Evolutionary conservation across 2,329 filamentous ascomycete species (phyloP).

Genomic region (Stachybotrys chartarum): DNA sequence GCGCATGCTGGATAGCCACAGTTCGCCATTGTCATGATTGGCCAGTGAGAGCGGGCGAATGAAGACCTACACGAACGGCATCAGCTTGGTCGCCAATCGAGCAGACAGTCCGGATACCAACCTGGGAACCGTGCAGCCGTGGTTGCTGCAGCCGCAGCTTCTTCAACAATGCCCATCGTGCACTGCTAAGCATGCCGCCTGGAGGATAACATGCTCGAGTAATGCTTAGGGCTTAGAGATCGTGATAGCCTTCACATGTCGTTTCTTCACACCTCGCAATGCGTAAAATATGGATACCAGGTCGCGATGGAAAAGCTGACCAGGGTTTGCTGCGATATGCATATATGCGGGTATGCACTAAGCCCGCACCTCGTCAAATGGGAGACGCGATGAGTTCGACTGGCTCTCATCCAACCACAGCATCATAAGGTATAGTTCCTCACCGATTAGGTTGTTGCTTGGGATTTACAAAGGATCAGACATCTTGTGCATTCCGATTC

Average conservation of each 20-base stretch:
- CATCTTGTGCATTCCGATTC: no score
- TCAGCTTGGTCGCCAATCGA: neutral
- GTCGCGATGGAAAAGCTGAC: no score
- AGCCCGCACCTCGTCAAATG: no score
- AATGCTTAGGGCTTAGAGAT: neutral
- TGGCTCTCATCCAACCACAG: no score
- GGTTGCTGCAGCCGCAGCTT: constrained; percentile 16
- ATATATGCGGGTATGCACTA: no score
- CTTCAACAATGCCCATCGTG: constrained; percentile 21
- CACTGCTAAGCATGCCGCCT: constrained; percentile 28
- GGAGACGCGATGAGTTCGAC: no score
- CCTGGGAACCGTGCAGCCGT: neutral
- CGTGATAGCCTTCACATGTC: neutral
- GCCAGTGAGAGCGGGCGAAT: neutral
- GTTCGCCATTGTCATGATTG: neutral
- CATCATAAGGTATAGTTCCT: no score
- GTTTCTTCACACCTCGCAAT: no score
- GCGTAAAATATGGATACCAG: no score
- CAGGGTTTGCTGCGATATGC: no score
- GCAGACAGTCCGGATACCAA: neutral
- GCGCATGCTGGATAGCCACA: neutral
- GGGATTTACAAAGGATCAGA: no score
- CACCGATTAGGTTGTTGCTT: no score
- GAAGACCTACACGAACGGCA: neutral
- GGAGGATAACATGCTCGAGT: neutral